phyloP scores from a whole-genome alignment of 208 protist species.

The Trypanosoma avium region DNA sequence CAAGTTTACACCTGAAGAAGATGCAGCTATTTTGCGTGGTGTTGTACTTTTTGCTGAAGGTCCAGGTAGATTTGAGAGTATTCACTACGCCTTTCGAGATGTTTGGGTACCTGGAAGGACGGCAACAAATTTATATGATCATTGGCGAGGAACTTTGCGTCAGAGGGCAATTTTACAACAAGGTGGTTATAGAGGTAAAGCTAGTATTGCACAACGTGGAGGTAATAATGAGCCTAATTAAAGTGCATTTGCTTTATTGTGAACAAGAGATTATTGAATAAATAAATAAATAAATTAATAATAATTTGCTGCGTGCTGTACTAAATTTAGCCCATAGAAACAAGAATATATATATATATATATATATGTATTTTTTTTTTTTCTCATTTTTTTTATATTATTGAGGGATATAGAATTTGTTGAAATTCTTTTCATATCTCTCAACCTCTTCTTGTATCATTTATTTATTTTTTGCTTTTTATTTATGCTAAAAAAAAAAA shows the following conservation, averaged over 20 bases:
- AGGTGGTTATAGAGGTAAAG: slow-evolving; percentile 25
- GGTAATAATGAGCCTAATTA: not conserved
- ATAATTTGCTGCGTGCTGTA: too few species aligned
- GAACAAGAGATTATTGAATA: too few species aligned
- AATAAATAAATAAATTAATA: too few species aligned
- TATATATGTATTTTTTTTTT: not conserved
- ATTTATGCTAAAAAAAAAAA: too few species aligned
- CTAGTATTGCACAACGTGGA: slow-evolving; percentile 15
- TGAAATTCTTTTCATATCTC: too few species aligned
- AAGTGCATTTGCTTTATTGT: too few species aligned
- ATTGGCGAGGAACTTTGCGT: slow-evolving; percentile 78
- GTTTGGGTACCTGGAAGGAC: slow-evolving; percentile 70
- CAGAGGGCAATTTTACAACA: slow-evolving; percentile 35
- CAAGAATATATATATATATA: not conserved
- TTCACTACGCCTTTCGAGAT: slow-evolving; percentile 51
- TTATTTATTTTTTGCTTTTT: too few species aligned
- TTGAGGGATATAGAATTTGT: too few species aligned
- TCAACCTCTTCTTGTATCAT: too few species aligned
- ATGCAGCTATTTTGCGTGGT: slow-evolving; percentile 75
- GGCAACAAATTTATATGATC: slow-evolving; percentile 68
- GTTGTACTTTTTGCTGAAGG: slow-evolving; percentile 55
- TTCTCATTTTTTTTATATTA: not conserved
- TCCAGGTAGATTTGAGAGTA: slow-evolving; percentile 54
- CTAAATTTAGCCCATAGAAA: too few species aligned
- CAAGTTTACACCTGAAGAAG: slow-evolving; percentile 68